Conservation (phyloP, 495 filamentous ascomycete genomes). For the Xylaria sp. region DNA sequence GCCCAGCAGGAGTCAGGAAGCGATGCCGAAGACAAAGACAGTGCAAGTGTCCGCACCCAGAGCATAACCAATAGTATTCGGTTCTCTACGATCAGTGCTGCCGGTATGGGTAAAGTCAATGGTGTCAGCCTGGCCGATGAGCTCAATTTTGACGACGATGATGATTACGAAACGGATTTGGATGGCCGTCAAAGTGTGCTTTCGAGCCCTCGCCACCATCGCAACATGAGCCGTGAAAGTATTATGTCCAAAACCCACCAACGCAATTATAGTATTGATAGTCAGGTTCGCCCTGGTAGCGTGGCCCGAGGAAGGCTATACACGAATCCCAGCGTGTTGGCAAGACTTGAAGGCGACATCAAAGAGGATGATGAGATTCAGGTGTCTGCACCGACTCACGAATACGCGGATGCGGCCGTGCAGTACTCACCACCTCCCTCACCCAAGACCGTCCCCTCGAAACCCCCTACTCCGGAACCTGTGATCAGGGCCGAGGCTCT, state of each 20-base stretch:
- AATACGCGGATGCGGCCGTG: slow-evolving; percentile 75
- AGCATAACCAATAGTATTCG: slow-evolving; percentile 77
- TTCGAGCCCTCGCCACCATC: slow-evolving; percentile 46
- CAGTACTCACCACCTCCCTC: slow-evolving; percentile 86
- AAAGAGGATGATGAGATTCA: slow-evolving; percentile 56
- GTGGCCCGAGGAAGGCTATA: slow-evolving; percentile 54
- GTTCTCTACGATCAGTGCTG: slow-evolving; percentile 70
- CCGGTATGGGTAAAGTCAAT: slow-evolving; percentile 60
- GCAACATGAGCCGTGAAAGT: slow-evolving; percentile 55
- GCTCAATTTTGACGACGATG: slow-evolving; percentile 81
- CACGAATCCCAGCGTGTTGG: slow-evolving; percentile 56
- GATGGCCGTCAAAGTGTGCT: slow-evolving; percentile 62
- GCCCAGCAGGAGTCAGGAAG: slow-evolving; percentile 50
- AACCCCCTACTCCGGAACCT: slow-evolving; percentile 52
- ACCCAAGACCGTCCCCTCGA: slow-evolving; percentile 57
- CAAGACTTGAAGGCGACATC: slow-evolving; percentile 57
- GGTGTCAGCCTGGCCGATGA: slow-evolving; percentile 88
- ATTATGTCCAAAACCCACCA: slow-evolving; percentile 51
- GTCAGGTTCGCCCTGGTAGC: slow-evolving; percentile 57
- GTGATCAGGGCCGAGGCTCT: slow-evolving; percentile 43
- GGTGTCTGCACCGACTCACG: slow-evolving; percentile 31
- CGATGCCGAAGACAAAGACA: slow-evolving; percentile 73
- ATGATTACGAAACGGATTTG: slow-evolving; percentile 64
- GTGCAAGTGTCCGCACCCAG: slow-evolving; percentile 76
- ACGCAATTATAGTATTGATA: slow-evolving; percentile 59